These are phyloP conservation scores for Astraeus odoratus DNA, from an alignment of 768 basidiomycete species.

Conservation along the genomic window DNA sequence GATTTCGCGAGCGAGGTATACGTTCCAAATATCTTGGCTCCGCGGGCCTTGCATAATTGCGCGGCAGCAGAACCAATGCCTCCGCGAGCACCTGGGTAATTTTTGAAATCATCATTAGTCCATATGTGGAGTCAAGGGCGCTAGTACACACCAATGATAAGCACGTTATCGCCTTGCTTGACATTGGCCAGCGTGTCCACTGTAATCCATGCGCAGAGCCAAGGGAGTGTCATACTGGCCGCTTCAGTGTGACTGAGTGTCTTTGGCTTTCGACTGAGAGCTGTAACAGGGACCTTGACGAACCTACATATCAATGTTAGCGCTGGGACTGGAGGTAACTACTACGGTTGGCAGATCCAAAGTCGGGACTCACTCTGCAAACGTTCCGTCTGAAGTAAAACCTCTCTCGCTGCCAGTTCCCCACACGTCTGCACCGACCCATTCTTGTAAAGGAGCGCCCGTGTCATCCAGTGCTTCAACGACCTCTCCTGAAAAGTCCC, in stretches of 20 bases:
- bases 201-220: slow-evolving; percentile 33
- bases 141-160: slow-evolving; percentile 22
- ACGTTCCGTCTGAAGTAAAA: slow-evolving; percentile 27
- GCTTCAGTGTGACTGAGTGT: slow-evolving; percentile 19
- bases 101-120: neutral
- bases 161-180: slow-evolving; percentile 26
- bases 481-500: slow-evolving; percentile 31
- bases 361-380: slow-evolving; percentile 23
- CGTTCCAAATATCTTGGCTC: slow-evolving; percentile 29
- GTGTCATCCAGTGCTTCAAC: slow-evolving; percentile 23
- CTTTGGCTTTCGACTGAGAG: slow-evolving; percentile 25
- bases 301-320: slow-evolving; percentile 11
- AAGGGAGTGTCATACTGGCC: slow-evolving; percentile 28
- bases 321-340: neutral
- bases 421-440: slow-evolving; percentile 28
- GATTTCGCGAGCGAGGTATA: slow-evolving; percentile 25
- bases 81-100: slow-evolving; percentile 26
- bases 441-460: slow-evolving; percentile 12
- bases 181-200: slow-evolving; percentile 28
- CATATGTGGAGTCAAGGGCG: neutral
- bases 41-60: slow-evolving; percentile 25
- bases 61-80: slow-evolving; percentile 30
- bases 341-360: neutral
- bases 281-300: slow-evolving; percentile 22
- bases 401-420: slow-evolving; percentile 28